Evolutionary conservation across 1,139 yeast species (phyloP).

Genomic region (Hanseniaspora sp.): DNA sequence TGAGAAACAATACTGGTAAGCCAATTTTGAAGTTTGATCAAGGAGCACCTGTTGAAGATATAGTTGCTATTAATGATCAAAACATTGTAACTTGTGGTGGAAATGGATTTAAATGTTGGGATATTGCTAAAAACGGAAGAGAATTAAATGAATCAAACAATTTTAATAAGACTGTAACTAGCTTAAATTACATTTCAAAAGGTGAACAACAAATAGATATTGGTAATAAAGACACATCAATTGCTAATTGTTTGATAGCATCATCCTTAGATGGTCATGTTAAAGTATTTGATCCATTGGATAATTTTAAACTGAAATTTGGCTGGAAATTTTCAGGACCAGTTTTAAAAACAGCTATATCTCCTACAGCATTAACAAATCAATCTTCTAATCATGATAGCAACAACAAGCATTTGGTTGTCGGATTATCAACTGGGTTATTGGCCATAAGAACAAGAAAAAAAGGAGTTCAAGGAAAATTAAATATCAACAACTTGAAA

Average conservation of each 20-base stretch:
- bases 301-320: conserved; percentile 80
- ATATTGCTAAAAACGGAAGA: conserved; percentile 50
- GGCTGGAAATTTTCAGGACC: conserved; percentile 98
- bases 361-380: conserved; percentile 49
- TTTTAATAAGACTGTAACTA: conserved; percentile 88
- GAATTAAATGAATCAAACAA: conserved; percentile 35
- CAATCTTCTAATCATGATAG: conserved; percentile 20
- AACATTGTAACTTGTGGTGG: conserved; percentile 81
- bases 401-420: conserved; percentile 64
- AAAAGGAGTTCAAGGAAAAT: conserved; percentile 50
- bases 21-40: conserved; percentile 43
- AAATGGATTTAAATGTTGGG: conserved; percentile 82
- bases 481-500: conserved; percentile 19
- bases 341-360: conserved; percentile 76
- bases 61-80: conserved; percentile 71
- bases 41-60: conserved; percentile 75
- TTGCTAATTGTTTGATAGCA: conserved; percentile 65
- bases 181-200: conserved; percentile 44
- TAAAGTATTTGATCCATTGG: conserved; percentile 73
- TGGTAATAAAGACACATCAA: conserved; percentile 36
- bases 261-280: conserved; percentile 97
- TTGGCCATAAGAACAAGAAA: conserved; percentile 79
- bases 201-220: conserved; percentile 28
- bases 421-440: conserved; percentile 87
- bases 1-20: conserved; percentile 40